Evolutionary conservation across 2,329 filamentous ascomycete species (phyloP).

Genomic region (Fusarium austroafricanum): DNA sequence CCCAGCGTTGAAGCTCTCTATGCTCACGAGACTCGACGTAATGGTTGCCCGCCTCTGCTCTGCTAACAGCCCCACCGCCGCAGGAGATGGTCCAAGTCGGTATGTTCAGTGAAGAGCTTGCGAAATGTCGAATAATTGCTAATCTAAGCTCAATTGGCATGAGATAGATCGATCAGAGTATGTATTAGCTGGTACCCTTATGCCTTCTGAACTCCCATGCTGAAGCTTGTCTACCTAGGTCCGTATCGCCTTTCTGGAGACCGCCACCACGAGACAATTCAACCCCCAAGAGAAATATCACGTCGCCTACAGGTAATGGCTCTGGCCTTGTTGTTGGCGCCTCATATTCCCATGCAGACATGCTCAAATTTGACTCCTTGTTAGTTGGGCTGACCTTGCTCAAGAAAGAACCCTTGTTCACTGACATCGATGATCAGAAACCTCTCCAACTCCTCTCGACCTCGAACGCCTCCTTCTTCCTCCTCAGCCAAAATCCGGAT

Average conservation of each 20-base stretch:
- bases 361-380: slow-evolving; percentile 87
- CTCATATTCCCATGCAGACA: slow-evolving; percentile 95
- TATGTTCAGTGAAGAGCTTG: slow-evolving; percentile 59
- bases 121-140: slow-evolving; percentile 36
- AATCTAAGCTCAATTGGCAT: slow-evolving; percentile 41
- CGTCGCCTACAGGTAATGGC: slow-evolving; percentile 61
- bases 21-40: slow-evolving; percentile 42
- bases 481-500: slow-evolving; percentile 62
- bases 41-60: slow-evolving; percentile 43
- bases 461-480: slow-evolving; percentile 79
- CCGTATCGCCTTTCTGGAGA: slow-evolving; percentile 89
- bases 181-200: slow-evolving; percentile 48
- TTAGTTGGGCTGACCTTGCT: slow-evolving; percentile 56
- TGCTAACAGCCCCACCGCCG: slow-evolving; percentile 56
- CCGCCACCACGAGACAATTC: slow-evolving; percentile 65
- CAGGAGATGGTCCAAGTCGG: slow-evolving; percentile 99
- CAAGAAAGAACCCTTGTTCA: background rate
- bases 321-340: slow-evolving; percentile 86
- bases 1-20: slow-evolving; percentile 28
- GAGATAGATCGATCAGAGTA: slow-evolving; percentile 71
- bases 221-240: slow-evolving; percentile 63
- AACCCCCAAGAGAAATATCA: slow-evolving; percentile 62
- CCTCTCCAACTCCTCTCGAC: slow-evolving; percentile 71
- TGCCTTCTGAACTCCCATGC: slow-evolving; percentile 28
- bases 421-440: slow-evolving; percentile 58